Conservation (phyloP, 257 asterid species). For the Avicennia marina region DNA sequence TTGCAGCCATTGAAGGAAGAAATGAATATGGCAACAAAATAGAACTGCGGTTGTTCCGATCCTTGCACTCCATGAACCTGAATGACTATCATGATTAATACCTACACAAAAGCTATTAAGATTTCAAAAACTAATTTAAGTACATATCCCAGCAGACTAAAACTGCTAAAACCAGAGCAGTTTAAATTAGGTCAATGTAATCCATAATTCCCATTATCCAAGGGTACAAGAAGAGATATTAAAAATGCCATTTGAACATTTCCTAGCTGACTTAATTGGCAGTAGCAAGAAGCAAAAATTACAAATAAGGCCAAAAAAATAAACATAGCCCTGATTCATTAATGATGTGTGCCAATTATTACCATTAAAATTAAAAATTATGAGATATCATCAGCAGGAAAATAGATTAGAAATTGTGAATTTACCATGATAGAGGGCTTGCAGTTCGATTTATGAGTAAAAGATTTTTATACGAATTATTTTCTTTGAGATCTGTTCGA, state of each 20-base stretch:
- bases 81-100: conserved; percentile 65
- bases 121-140: conserved; percentile 35
- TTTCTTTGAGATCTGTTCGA: conserved; percentile 60
- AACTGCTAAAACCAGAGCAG: not conserved
- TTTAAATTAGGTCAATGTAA: conserved; percentile 1
- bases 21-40: conserved; percentile 72
- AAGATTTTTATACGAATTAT: conserved; percentile 50
- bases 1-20: conserved; percentile 89
- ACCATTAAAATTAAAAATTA: not conserved
- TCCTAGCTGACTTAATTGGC: conserved; percentile 9
- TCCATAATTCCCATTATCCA: not conserved
- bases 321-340: not conserved
- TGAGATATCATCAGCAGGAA: not conserved
- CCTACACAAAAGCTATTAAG: conserved; percentile 55
- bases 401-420: conserved; percentile 13
- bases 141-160: conserved; percentile 16
- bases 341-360: not conserved
- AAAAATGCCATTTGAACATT: not conserved
- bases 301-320: conserved; percentile 3
- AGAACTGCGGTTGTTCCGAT: conserved; percentile 70
- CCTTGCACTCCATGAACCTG: conserved; percentile 99
- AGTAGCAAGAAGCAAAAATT: not conserved
- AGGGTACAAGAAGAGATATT: not conserved
- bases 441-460: conserved; percentile 94
- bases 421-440: conserved; percentile 86